phyloP scores from a whole-genome alignment of 164 flowering plant genomes.

The Taxillus chinensis region DNA sequence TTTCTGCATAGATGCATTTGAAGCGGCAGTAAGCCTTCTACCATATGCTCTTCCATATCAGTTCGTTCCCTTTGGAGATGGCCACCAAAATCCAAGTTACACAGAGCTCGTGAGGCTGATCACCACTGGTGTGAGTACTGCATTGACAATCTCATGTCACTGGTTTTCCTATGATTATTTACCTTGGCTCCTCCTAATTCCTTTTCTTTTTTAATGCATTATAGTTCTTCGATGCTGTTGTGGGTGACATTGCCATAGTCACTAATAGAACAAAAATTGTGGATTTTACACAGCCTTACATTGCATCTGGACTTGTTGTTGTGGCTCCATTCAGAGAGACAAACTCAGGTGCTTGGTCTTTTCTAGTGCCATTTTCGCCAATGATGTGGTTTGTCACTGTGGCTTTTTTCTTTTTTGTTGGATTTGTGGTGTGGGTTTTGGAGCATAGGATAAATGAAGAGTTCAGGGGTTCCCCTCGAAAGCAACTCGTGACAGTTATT shows the following conservation, averaged over 20 bases:
- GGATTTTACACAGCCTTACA: constrained; percentile 65
- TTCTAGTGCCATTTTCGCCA: constrained; percentile 43
- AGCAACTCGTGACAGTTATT: constrained; percentile 42
- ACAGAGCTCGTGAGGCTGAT: constrained; percentile 49
- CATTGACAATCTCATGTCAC: not conserved
- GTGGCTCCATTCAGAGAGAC: constrained; percentile 43
- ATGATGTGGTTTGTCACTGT: constrained; percentile 48
- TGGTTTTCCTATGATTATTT: not conserved
- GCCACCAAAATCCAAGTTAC: constrained; percentile 56
- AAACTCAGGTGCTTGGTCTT: constrained; percentile 54
- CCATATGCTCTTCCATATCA: constrained; percentile 72
- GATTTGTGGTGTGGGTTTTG: constrained; percentile 54
- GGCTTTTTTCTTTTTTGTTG: constrained; percentile 37
- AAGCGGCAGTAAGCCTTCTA: constrained; percentile 60
- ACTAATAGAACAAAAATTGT: constrained; percentile 50
- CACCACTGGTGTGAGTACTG: constrained; percentile 57
- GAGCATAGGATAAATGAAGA: constrained; percentile 65
- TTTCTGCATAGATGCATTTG: constrained; percentile 83
- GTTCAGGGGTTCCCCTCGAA: constrained; percentile 59
- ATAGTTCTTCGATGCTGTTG: constrained; percentile 53
- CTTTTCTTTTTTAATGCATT: not conserved
- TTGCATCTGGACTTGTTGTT: constrained; percentile 57
- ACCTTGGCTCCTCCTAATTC: not conserved
- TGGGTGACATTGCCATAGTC: constrained; percentile 60
- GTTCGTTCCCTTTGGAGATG: constrained; percentile 65